A percentile compares a stretch with the other conserved stretches of the same genome.
Evolutionary conservation across 1,284 basidiomycete species (phyloP).

Genomic region (Boletus semigastroideus): DNA sequence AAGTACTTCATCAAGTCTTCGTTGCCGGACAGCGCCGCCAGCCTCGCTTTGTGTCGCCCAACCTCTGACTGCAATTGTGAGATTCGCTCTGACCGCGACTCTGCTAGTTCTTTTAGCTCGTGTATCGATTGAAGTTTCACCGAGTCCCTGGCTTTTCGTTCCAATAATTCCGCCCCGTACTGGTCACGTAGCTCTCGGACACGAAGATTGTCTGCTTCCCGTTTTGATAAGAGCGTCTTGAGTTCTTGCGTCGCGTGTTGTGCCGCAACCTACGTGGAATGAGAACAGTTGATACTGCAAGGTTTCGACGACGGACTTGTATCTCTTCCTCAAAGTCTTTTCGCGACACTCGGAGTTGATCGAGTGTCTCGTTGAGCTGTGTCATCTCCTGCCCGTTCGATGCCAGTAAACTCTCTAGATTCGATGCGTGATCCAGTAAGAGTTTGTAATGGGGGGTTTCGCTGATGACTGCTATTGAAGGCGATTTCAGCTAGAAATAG

Average conservation of each 20-base stretch:
- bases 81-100: slow-evolving; percentile 78
- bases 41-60: slow-evolving; percentile 68
- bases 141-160: slow-evolving; percentile 68
- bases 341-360: slow-evolving; percentile 38
- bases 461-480: slow-evolving; percentile 44
- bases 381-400: slow-evolving; percentile 40
- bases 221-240: slow-evolving; percentile 55
- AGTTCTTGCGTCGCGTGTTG: slow-evolving; percentile 56
- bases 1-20: slow-evolving; percentile 75
- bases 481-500: slow-evolving; percentile 41
- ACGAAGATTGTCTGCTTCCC: slow-evolving; percentile 74
- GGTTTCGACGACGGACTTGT: slow-evolving; percentile 37
- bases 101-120: slow-evolving; percentile 71
- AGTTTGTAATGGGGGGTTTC: slow-evolving; percentile 51
- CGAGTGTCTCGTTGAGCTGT: slow-evolving; percentile 42
- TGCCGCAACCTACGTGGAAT: slow-evolving; percentile 42
- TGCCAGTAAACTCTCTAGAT: slow-evolving; percentile 38
- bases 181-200: slow-evolving; percentile 85
- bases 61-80: slow-evolving; percentile 73
- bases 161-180: slow-evolving; percentile 65
- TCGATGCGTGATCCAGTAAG: slow-evolving; percentile 46
- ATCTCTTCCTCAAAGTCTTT: slow-evolving; percentile 48
- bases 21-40: slow-evolving; percentile 75
- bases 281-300: slow-evolving; percentile 14
- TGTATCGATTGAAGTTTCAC: slow-evolving; percentile 65